Evolutionary conservation across 371 early-diverging fungal species (phyloP).

Genomic region (Mortierella sp.): DNA sequence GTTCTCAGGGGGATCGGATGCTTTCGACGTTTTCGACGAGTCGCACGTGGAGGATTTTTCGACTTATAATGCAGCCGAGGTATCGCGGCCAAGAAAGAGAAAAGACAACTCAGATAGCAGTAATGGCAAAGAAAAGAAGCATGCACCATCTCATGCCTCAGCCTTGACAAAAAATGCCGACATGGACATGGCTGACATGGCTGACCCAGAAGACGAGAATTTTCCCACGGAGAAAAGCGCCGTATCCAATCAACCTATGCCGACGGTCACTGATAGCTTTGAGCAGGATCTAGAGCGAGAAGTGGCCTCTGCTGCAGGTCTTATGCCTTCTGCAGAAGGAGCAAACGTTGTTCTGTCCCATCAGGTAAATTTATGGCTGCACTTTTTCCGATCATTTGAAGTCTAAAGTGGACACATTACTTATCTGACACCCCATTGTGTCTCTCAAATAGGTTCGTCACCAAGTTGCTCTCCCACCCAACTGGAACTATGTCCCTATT

Average conservation of each 20-base stretch:
- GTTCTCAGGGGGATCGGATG: conserved; percentile 46
- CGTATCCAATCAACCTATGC: conserved; percentile 35
- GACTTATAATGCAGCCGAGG: conserved; percentile 18
- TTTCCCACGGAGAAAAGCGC: conserved; percentile 14
- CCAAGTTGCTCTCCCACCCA: conserved; percentile 94
- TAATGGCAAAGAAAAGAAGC: conserved; percentile 24
- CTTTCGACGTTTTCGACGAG: conserved; percentile 53
- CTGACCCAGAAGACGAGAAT: conserved; percentile 31
- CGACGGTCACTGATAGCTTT: conserved; percentile 85
- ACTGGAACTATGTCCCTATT: conserved; percentile 89
- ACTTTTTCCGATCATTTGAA: background rate
- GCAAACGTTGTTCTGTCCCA: conserved; percentile 68
- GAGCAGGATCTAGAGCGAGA: conserved; percentile 83
- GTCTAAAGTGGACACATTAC: background rate
- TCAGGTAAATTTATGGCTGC: conserved; percentile 49
- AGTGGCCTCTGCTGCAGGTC: conserved; percentile 75
- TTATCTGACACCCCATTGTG: background rate
- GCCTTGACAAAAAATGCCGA: conserved; percentile 26
- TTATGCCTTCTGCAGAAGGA: conserved; percentile 70
- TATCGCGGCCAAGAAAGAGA: conserved; percentile 28
- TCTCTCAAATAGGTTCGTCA: conserved; percentile 79
- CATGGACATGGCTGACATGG: conserved; percentile 25
- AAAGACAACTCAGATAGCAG: conserved; percentile 7
- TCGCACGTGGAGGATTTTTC: conserved; percentile 44
- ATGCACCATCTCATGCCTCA: background rate